Evolutionary conservation across 768 basidiomycete species (phyloP), one percentile per base, ranked within the genome.

Genomic region (Amanita muscaria): DNA sequence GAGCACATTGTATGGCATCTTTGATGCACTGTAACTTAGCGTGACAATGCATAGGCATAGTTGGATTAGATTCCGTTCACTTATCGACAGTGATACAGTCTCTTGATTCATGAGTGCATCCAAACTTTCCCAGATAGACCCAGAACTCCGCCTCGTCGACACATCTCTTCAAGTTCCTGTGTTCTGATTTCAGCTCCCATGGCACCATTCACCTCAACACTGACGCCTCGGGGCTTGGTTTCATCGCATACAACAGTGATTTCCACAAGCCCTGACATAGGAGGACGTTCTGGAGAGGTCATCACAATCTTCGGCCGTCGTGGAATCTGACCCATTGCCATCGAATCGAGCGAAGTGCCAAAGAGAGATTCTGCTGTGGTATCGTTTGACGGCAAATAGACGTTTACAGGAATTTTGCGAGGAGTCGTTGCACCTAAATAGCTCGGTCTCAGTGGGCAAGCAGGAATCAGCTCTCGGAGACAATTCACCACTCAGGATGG

Each of bases 111-210:
- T 27, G 40, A 42, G 19, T 64, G 69, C 5, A 68, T 65, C 74
- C 76, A 89, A 24, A 87, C 67, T 46, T 79, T 70, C 15, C 85
- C 87, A 31, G 83, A 67, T 42, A 89, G 56, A 3, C 83, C 77
- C 44, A 86, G 69, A 7, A 73, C 63, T 5, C 87, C 86, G 3
- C 87, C 87, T 12, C 88, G 69, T 37, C 88, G 69, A 50, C 78
- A 75, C 29, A 78, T 68, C 56, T 89, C 85, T 52, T 86, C 85
- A 55, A 88, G 61, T 18, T 65, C 65, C 27, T 76, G 72, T 7
- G 63, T 58, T 44, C 77, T 72, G 37, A 79, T 47, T 46, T 77
- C 79, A 24, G 64, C 59, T 1, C 73, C 77, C 68, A 80, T 74
- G 3, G 74, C 76, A 2, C 80, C 79, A 24, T 64, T 68, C 3